Base-by-base conservation (phyloP, 257 asterid genomes). In the Gentiana dahurica region DNA sequence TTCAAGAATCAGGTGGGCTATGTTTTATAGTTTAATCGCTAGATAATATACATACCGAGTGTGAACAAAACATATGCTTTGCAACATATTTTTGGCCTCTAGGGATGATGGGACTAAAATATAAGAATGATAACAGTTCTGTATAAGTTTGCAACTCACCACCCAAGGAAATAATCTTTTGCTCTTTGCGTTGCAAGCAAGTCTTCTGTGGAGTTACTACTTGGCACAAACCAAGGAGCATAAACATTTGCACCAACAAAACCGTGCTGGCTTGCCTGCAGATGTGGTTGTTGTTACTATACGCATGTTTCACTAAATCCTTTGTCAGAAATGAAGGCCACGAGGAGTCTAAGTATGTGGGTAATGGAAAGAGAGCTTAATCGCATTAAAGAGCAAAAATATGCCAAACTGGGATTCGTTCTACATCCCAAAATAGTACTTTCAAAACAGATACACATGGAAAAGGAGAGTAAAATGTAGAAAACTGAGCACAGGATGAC, bases 231-330 rank as follows among this genome's bases (percentile, higher is more conserved):
- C 65, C 86, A 72, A 8, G 51, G 1, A 39, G 72, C 57, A 46
- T 64, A 80, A 56, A 78, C 49, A 71, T 57, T 83, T 33, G 76
- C 32, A 51, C 89, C 93, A 36, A 83, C 59, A 53, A 49, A 44
- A 51, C 93, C 93, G 24, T 66, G 73, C 72, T 83, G 66, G 4
- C 3, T 52, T 15, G 59, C 59, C 66, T 62, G 59, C 53, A 50
- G 24, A 24, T 24, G 24, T 24, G 1, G 24, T 24, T 24, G 24
- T 24, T 24, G 24, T 24, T 24, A 24, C 24, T 24, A 24, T 24
- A 24, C 24, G 24, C 24, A 24, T 24, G 24, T 24, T 24, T 24
- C 24, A 24, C 24, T 24, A 24, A 24, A 24, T 24, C 24, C 24
- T 0, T 24, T 24, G 24, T 24, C 24, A 24, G 24, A 24, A 24